Evolutionary conservation across 495 filamentous ascomycete genomes (phyloP), one percentile per base, ranked within the genome.

Genomic region (Penicillium antarcticum): DNA sequence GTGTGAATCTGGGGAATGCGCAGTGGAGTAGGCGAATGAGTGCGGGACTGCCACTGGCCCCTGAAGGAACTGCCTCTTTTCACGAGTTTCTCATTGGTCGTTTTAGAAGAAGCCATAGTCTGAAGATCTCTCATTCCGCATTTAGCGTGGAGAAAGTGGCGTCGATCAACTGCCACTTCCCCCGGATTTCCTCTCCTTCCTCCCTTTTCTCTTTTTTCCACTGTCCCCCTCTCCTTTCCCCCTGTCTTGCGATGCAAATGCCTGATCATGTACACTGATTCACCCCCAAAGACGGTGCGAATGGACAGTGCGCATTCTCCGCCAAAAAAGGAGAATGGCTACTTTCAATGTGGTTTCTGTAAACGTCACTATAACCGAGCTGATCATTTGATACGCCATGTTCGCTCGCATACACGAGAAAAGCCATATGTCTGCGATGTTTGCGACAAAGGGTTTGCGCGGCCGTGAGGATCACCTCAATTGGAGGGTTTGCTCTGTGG

Each of bases 341-440:
- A 66, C 44, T 82, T 79, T 55, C 78, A 81, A 58, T 82, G 80
- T 35, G 75, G 75, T 36, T 72, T 80, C 42, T 82, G 80, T 51
- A 67, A 75, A 43, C 73, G 75, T 26, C 68, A 71, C 24, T 82
- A 81, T 55, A 76, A 73, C 13, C 76, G 80, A 19, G 75, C 79
- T 1, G 80, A 82, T 51, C 80, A 82, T 60, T 66, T 82, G 5
- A 78, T 78, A 55, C 71, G 80, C 37, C 80, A 82, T 60, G 77
- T 82, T 16, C 71, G 78, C 38, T 77, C 77, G n/a, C 80, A 82
- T 53, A 81, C 78, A 0, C 71, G 78, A 21, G 80, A 80, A 39
- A 81, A 80, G 48, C 78, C 78, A 13, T 82, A 80, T 35, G 39
- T 60, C 5, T 68, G 56, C 26, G 54, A 76, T 55, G 64, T 81